A percentile compares a stretch with the other conserved stretches of the same genome.
These are phyloP conservation scores for Calonectria pseudoturangicola DNA, from an alignment of 2,329 filamentous ascomycete genomes.

Conservation along the genomic window DNA sequence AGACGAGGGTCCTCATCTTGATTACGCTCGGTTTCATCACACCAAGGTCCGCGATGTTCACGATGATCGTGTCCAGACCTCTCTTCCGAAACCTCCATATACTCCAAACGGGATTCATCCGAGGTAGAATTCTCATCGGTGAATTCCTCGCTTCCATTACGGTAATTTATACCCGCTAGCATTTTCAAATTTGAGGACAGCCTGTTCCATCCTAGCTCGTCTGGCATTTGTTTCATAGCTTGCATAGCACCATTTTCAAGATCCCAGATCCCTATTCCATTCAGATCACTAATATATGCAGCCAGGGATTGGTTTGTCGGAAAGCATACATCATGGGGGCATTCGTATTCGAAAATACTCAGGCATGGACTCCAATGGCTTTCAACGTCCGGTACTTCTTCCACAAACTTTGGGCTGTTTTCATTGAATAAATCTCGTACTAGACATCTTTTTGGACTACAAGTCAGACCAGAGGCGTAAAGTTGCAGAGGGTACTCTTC, in stretches of 20 bases:
- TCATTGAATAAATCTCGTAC: neutral
- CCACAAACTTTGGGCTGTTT: neutral
- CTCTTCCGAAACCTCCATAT: neutral
- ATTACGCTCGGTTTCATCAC: neutral
- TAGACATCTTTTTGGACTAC: neutral
- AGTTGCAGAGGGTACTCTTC: neutral
- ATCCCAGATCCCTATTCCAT: neutral
- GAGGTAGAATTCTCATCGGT: too few species aligned
- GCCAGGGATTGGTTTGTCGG: neutral
- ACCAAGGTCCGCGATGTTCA: neutral
- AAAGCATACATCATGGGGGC: neutral
- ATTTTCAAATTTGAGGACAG: too few species aligned
- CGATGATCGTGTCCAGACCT: neutral
- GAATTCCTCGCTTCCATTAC: too few species aligned
- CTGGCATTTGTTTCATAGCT: too few species aligned
- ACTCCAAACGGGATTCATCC: too few species aligned
- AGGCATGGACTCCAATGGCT: neutral
- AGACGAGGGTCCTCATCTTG: neutral
- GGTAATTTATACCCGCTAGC: too few species aligned
- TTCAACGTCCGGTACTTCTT: neutral
- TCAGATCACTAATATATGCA: rapidly evolving
- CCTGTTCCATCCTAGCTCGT: too few species aligned
- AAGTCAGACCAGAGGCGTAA: neutral
- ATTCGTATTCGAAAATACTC: neutral
- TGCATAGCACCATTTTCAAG: neutral